Evolutionary conservation across 805 yeast genomes (phyloP), one percentile per base, ranked within the genome.

Genomic region (Komagataella pastoris): DNA sequence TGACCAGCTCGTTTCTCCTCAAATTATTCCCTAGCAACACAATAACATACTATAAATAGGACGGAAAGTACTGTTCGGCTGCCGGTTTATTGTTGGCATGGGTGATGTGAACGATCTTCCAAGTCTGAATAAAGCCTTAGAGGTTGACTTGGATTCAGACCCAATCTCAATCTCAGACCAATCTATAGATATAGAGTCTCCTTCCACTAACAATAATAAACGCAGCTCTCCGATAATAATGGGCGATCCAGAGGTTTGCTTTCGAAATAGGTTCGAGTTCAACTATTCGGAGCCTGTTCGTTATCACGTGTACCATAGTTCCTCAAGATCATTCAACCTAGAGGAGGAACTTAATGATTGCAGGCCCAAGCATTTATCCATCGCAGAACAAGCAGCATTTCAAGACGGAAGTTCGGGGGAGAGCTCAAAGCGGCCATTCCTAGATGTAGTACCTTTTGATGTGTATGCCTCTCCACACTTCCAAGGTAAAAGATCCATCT

Each of bases 211-310:
- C 48, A 7, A 7, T 3, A 24, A 49, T 44, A 50, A 30, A 43
- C 48, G 24, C 48, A 24, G 47, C 19, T 44, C 43, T 55, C 54
- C 45, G 67, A 68, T 52, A 61, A 58, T 51, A 79, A 74, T 17
- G 57, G 55, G 12, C 6, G 47, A 30, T 5, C 14, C 40, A 4
- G 14, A 30, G 14, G 14, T 8, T 7, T 8, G 14, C 14, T 81
- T 81, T 57, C 69, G 79, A 7, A 71, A 75, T 52, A 68, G 69
- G 54, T 67, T 80, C 43, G 67, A 59, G 49, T 69, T 79, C 48
- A 75, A 75, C 55, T 30, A 30, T 4, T 3, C 40, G 7, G 40
- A 30, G n/a, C 40, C 40, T 10, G 40, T 30, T 14, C 40, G 40
- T 8, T 30, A 30, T 14, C 12, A 30, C 40, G 40, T 30, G 14